These are phyloP conservation scores for Oryza coarctata DNA, from an alignment of 176 grass and related monocot species.

Conservation along the genomic window DNA sequence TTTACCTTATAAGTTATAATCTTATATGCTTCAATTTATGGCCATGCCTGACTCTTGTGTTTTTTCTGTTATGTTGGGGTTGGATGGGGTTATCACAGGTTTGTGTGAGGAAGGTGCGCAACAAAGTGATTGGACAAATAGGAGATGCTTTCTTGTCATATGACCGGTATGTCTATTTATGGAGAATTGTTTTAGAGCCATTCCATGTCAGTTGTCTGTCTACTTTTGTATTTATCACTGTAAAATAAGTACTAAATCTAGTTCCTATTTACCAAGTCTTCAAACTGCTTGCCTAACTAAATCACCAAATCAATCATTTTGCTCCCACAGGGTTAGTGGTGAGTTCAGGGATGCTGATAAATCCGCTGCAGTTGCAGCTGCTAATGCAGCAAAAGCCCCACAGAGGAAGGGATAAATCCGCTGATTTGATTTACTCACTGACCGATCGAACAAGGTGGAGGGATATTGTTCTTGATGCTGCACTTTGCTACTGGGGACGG, in stretches of 20 bases:
- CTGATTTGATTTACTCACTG: not conserved
- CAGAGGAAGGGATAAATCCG: not conserved
- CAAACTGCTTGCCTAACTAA: not conserved
- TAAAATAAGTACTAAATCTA: not conserved
- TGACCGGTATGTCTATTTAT: constrained; percentile 51
- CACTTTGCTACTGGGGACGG: not conserved
- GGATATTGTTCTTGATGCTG: not conserved
- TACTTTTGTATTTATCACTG: not conserved
- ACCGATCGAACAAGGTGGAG: not conserved
- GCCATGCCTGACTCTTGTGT: not conserved
- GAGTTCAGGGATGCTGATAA: constrained; percentile 52
- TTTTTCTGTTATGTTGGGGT: not conserved
- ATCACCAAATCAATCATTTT: not conserved
- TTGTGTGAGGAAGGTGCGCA: constrained; percentile 91
- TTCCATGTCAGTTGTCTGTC: not conserved
- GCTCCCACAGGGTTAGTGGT: constrained; percentile 60
- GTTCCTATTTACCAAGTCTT: not conserved
- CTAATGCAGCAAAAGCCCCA: not conserved
- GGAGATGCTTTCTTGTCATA: constrained; percentile 86
- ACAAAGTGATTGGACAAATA: constrained; percentile 88
- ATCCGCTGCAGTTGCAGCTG: not conserved
- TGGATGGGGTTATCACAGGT: constrained; percentile 46
- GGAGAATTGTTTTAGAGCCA: constrained; percentile 2
- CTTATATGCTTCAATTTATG: not conserved
- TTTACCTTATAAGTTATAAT: not conserved